A percentile compares a stretch with the other conserved stretches of the same genome.
Conservation (phyloP, 345 rosid species). For the Syzygium jambos region DNA sequence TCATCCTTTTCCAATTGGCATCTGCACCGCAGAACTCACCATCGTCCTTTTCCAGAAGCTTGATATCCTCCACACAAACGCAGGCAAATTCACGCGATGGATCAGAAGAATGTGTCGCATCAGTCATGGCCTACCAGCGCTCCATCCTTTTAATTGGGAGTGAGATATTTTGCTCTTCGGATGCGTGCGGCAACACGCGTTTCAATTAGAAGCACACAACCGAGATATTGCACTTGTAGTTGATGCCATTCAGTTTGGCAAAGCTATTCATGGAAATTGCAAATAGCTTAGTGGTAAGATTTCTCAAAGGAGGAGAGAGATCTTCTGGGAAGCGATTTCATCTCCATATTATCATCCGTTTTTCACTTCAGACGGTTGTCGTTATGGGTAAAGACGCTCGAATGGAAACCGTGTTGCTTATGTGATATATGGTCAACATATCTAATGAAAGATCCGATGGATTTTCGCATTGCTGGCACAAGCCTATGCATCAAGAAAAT, state of each 20-base stretch:
- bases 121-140: not conserved
- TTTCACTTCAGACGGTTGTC: fast-evolving
- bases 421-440: not conserved
- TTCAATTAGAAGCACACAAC: not conserved
- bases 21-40: not conserved
- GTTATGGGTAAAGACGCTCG: not conserved
- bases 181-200: not conserved
- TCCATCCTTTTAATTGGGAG: not conserved
- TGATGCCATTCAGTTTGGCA: not conserved
- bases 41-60: not conserved
- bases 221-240: not conserved
- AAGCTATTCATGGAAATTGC: not conserved
- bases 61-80: not conserved
- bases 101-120: not conserved
- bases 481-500: not conserved
- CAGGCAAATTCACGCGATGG: not conserved
- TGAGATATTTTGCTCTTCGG: not conserved
- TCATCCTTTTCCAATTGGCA: not conserved
- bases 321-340: not conserved
- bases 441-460: not conserved
- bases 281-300: no score
- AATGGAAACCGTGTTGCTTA: not conserved
- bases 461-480: not conserved
- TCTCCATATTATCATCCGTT: not conserved
- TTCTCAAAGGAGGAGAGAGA: not conserved